Evolutionary conservation across 306 rosid species (phyloP), one percentile per base, ranked within the genome.

Genomic region (Prunus mongolica): DNA sequence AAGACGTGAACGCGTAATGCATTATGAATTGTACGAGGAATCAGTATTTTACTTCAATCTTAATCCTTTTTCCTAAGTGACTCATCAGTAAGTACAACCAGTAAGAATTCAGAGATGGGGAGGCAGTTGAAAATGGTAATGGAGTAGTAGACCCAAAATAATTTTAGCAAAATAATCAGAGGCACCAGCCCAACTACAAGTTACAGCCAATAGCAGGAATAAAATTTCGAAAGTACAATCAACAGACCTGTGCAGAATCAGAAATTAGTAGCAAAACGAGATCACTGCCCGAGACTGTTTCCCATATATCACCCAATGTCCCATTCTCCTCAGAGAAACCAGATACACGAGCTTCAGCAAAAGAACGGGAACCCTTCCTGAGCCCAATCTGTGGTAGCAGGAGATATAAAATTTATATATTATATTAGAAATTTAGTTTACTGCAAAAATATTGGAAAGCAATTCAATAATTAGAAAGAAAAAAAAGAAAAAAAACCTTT

Each of bases 251-350:
- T 2, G 99, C 99, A 65, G 99, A 82, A 80, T 95, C 99, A 76
- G 98, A 95, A 82, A 95, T 95, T 50, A 95, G 84, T 20, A 95
- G 89, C 92, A 95, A 77, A 64, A 95, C 97, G 46, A 95, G 97
- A 86, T 95, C 99, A 82, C 98, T 92, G 67, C 88, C 87, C 0
- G 93, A 84, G 73, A 95, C 55, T 45, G 98, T 92, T 83, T 92
- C 97, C 81, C 86, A 92, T 52, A 95, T 89, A 79, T 95, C 99
- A 65, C 98, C 99, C 72, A 95, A 84, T 74, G 99, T 92, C 67
- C 99, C 99, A 78, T 76, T 89, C 82, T 92, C 99, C 86, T 95
- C 97, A 3, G 83, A 79, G 69, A 95, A 95, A 68, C 99, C 99
- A 87, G 90, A 90, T 10, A 90, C 88, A 0, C 99, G 90, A 46